phyloP scores from a whole-genome alignment of 371 early-diverging fungal genomes.

The Choanephora cucurbitarum region DNA sequence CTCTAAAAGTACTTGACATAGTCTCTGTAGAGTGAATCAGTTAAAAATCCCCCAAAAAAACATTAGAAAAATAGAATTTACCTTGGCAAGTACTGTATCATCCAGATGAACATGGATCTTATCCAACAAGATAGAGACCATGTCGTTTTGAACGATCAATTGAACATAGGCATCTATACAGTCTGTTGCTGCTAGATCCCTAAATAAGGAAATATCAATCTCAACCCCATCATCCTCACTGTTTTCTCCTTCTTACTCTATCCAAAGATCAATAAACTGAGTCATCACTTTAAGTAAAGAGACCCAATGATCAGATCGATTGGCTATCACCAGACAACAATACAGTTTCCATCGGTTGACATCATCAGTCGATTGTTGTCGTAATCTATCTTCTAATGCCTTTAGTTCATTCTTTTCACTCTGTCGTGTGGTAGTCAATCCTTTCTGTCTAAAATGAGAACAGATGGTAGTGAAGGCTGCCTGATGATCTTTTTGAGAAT shows the following conservation, averaged over 20 bases:
- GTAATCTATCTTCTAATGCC: neutral
- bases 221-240: no score
- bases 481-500: conserved; percentile 12
- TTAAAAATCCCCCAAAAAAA: no score
- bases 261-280: conserved; percentile 40
- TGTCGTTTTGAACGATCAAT: conserved; percentile 15
- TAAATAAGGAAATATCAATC: no score
- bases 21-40: no score
- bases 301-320: conserved; percentile 20
- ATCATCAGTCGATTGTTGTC: neutral
- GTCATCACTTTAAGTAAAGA: conserved; percentile 29
- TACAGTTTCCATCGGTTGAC: conserved; percentile 10
- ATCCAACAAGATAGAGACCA: neutral
- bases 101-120: neutral
- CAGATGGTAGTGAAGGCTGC: conserved; percentile 20
- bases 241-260: no score
- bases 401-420: neutral
- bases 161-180: conserved; percentile 13
- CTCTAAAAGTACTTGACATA: no score
- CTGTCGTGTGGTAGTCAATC: neutral
- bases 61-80: no score
- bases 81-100: neutral
- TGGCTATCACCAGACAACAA: conserved; percentile 17
- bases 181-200: conserved; percentile 17
- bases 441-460: conserved; percentile 6